These are phyloP conservation scores for Agaricus sinodeliciosus DNA, from an alignment of 768 basidiomycete genomes.

Conservation along the genomic window DNA sequence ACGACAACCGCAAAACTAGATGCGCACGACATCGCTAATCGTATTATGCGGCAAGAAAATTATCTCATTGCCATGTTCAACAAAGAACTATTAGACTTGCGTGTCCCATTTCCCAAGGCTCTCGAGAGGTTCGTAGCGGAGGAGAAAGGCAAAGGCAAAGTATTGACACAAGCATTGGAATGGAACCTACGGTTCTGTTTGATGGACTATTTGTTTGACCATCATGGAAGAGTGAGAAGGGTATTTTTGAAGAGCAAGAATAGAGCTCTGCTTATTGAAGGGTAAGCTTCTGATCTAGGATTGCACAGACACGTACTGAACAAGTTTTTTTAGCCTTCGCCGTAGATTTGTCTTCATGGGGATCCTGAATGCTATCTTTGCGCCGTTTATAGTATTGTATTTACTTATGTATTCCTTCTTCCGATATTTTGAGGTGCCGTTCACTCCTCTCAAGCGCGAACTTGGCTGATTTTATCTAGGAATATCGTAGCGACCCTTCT, in stretches of 20 bases:
- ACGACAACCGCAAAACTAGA: constrained; percentile 83
- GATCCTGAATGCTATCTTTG: constrained; percentile 89
- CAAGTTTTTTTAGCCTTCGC: constrained; percentile 46
- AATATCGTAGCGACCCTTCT: constrained; percentile 98
- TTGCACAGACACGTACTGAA: not conserved
- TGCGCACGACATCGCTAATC: constrained; percentile 96
- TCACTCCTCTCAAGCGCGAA: not conserved
- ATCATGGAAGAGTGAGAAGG: constrained; percentile 83
- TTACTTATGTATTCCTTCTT: constrained; percentile 99
- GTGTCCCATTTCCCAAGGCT: constrained; percentile 66
- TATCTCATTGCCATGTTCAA: constrained; percentile 98
- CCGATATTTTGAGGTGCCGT: constrained; percentile 92
- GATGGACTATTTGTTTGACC: constrained; percentile 91
- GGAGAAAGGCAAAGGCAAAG: constrained; percentile 63
- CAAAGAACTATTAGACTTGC: constrained; percentile 88
- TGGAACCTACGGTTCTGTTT: constrained; percentile 97
- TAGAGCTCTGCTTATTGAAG: constrained; percentile 69
- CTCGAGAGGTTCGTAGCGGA: constrained; percentile 44
- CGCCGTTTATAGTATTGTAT: constrained; percentile 95
- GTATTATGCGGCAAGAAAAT: constrained; percentile 97
- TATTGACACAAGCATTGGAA: constrained; percentile 85
- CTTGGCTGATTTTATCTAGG: constrained; percentile 40
- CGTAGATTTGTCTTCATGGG: constrained; percentile 96
- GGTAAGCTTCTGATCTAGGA: constrained; percentile 38
- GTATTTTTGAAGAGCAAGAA: constrained; percentile 88